phyloP scores from a whole-genome alignment of 768 basidiomycete genomes.

The Trametes coccinea region DNA sequence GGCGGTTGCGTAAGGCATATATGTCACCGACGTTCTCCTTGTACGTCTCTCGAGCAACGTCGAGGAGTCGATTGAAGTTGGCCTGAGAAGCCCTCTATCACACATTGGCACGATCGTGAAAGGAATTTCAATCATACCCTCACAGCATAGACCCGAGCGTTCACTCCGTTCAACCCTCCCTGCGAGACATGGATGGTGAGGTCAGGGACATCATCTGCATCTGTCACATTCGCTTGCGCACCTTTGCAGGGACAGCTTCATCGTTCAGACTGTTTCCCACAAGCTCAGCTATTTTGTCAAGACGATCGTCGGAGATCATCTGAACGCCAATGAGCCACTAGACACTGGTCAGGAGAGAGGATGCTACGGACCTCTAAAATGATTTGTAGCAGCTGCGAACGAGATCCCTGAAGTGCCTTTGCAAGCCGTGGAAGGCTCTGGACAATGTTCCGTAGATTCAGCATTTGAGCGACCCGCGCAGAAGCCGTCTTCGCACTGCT shows the following conservation, averaged over 20 bases:
- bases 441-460: conserved; percentile 74
- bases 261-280: conserved; percentile 74
- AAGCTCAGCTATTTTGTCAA: conserved; percentile 59
- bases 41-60: conserved; percentile 93
- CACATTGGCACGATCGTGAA: no score
- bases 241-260: conserved; percentile 61
- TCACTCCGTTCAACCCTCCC: conserved; percentile 74
- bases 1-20: conserved; percentile 57
- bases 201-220: background rate
- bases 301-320: conserved; percentile 76
- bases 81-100: conserved; percentile 43
- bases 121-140: conserved; percentile 42
- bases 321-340: conserved; percentile 27
- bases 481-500: conserved; percentile 64
- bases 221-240: conserved; percentile 25
- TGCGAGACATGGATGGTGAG: conserved; percentile 30
- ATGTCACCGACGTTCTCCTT: conserved; percentile 93
- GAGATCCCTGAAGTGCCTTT: conserved; percentile 58
- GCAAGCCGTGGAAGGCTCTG: conserved; percentile 63
- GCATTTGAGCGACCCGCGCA: conserved; percentile 72
- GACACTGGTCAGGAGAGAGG: background rate
- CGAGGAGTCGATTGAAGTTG: conserved; percentile 79
- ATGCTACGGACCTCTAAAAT: conserved; percentile 52
- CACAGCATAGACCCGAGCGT: conserved; percentile 87
- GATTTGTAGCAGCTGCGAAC: conserved; percentile 60